phyloP scores from a whole-genome alignment of 169 alveolate species.

The Miamiensis avidus region DNA sequence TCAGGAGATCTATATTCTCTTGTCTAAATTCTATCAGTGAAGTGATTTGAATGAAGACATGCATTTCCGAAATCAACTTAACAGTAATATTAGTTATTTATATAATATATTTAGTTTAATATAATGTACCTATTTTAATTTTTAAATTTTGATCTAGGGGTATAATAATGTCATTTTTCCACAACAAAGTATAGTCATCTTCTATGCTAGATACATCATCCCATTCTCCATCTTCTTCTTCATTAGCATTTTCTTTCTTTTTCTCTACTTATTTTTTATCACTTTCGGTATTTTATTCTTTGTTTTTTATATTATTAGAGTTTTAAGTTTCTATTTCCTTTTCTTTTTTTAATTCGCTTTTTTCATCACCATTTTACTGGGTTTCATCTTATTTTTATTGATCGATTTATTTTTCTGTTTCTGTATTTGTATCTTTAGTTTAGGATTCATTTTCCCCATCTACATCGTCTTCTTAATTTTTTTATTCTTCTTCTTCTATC shows the following conservation, averaged over 20 bases:
- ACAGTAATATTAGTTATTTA: conserved; percentile 47
- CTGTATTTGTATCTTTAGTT: too few relatives aligned
- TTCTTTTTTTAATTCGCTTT: too few relatives aligned
- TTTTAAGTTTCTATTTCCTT: conserved; percentile 4
- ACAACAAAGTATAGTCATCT: conserved; percentile 40
- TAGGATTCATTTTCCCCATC: conserved; percentile 13
- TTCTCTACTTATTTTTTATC: conserved; percentile 18
- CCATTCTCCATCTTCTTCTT: conserved; percentile 15
- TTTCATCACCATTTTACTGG: too few relatives aligned
- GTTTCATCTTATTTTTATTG: too few relatives aligned
- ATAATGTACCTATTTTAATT: conserved; percentile 24
- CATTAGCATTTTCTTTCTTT: conserved; percentile 20
- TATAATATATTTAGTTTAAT: conserved; percentile 38
- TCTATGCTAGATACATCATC: conserved; percentile 20
- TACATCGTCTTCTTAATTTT: conserved; percentile 7
- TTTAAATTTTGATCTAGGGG: conserved; percentile 44
- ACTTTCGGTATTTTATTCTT: not conserved
- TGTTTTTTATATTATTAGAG: not conserved
- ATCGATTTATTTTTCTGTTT: too few relatives aligned
- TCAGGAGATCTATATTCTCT: conserved; percentile 85
- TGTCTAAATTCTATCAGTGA: conserved; percentile 73
- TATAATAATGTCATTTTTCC: conserved; percentile 6
- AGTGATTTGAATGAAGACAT: conserved; percentile 74
- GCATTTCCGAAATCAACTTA: conserved; percentile 79
- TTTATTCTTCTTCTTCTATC: conserved; percentile 12